Evolutionary conservation across 345 rosid species (phyloP).

Genomic region (Gossypium turneri): DNA sequence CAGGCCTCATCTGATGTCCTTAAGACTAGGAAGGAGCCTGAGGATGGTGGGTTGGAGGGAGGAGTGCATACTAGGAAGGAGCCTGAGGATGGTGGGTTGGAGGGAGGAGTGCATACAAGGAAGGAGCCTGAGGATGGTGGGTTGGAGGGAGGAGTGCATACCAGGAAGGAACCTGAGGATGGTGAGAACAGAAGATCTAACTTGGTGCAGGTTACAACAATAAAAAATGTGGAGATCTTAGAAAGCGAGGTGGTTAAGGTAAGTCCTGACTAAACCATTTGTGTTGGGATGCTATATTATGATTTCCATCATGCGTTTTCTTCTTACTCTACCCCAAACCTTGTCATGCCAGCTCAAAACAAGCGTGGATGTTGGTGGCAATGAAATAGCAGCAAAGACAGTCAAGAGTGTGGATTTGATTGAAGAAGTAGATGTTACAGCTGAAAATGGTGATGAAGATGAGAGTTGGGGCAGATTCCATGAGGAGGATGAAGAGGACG

Average conservation of each 20-base stretch:
- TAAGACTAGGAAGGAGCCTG: constrained; percentile 17
- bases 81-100: background rate
- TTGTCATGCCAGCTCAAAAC: constrained; percentile 38
- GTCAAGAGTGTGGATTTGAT: constrained; percentile 31
- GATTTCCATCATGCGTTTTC: background rate
- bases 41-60: background rate
- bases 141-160: background rate
- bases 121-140: constrained; percentile 2
- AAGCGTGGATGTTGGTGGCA: constrained; percentile 26
- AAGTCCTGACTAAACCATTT: constrained; percentile 19
- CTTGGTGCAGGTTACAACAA: constrained; percentile 30
- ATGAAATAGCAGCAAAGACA: constrained; percentile 29
- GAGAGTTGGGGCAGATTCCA: constrained; percentile 39
- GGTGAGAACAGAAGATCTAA: constrained; percentile 34
- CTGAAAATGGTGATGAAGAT: constrained; percentile 38
- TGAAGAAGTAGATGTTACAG: constrained; percentile 40
- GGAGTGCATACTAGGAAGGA: background rate
- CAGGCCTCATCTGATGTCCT: constrained; percentile 41
- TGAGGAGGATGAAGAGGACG: constrained; percentile 41
- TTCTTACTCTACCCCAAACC: background rate
- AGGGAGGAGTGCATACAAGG: background rate
- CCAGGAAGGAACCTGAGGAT: background rate
- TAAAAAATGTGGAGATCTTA: constrained; percentile 35
- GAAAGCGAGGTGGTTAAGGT: constrained; percentile 40
- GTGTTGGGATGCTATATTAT: background rate